Evolutionary conservation across 495 filamentous ascomycete genomes (phyloP).

Genomic region (Copromyces sp.): DNA sequence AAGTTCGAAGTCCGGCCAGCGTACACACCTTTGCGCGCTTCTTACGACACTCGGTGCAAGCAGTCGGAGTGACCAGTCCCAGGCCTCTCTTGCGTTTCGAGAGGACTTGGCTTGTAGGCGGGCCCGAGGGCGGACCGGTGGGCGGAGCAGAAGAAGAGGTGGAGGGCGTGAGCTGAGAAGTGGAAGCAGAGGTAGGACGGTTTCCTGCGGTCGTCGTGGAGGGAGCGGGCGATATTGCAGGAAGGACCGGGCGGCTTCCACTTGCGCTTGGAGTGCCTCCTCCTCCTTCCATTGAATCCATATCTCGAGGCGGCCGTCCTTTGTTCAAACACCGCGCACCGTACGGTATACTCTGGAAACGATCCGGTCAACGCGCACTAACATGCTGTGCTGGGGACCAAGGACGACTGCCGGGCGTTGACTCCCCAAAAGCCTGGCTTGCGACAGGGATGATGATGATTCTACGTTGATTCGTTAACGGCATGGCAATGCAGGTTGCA

Average conservation of each 20-base stretch:
- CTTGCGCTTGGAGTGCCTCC: slow-evolving; percentile 9
- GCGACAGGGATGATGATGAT: background rate
- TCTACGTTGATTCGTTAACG: background rate
- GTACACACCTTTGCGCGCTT: slow-evolving; percentile 43
- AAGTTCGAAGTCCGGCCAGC: background rate
- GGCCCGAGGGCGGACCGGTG: background rate
- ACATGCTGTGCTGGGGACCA: slow-evolving; percentile 6
- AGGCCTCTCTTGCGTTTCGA: slow-evolving; percentile 40
- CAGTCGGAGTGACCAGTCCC: slow-evolving; percentile 44
- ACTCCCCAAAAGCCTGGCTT: background rate
- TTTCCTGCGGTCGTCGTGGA: slow-evolving; percentile 9
- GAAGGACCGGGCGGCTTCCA: background rate
- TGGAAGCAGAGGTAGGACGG: background rate
- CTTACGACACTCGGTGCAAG: slow-evolving; percentile 49
- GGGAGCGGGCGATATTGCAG: background rate
- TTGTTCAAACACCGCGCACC: background rate
- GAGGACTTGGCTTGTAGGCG: slow-evolving; percentile 5
- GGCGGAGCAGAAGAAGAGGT: slow-evolving; percentile 9
- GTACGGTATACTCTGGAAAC: background rate
- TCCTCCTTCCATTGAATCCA: slow-evolving; percentile 21
- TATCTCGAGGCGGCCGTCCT: background rate
- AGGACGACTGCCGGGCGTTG: background rate
- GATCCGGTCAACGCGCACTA: background rate
- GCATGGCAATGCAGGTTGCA: background rate
- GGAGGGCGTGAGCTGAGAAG: slow-evolving; percentile 14